Conservation (phyloP, 2,329 filamentous ascomycete species). For the Fusarium proliferatum region DNA sequence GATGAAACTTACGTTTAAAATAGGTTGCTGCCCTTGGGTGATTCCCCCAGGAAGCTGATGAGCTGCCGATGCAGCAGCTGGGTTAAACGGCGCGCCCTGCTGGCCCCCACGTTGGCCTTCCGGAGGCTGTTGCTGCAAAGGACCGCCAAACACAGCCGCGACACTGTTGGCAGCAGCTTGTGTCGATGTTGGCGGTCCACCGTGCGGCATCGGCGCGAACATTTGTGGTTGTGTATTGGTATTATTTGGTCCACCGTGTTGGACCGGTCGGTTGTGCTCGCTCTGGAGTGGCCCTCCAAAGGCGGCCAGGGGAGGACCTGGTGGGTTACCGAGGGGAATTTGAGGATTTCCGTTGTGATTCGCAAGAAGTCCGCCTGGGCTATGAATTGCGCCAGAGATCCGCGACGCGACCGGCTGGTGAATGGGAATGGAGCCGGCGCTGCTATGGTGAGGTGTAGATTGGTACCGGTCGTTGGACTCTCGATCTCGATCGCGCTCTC, state of each 20-base stretch:
- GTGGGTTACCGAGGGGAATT: slow-evolving; percentile 63
- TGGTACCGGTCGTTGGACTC: slow-evolving; percentile 75
- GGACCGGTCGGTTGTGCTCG: slow-evolving; percentile 63
- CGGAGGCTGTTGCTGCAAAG: slow-evolving; percentile 74
- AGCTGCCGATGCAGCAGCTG: slow-evolving; percentile 57
- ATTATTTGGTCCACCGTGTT: slow-evolving; percentile 62
- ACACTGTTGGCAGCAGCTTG: slow-evolving; percentile 70
- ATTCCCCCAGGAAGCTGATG: slow-evolving; percentile 55
- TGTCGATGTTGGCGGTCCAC: slow-evolving; percentile 61
- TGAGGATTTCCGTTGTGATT: slow-evolving; percentile 73
- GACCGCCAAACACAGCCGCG: slow-evolving; percentile 75
- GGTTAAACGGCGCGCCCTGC: slow-evolving; percentile 55
- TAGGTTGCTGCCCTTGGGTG: slow-evolving; percentile 57
- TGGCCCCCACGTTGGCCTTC: slow-evolving; percentile 66
- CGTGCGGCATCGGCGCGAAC: slow-evolving; percentile 66
- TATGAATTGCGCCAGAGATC: slow-evolving; percentile 85
- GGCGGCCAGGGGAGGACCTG: slow-evolving; percentile 58
- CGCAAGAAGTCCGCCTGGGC: slow-evolving; percentile 86
- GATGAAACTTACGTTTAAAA: slow-evolving; percentile 61
- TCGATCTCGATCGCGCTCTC: slow-evolving; percentile 65
- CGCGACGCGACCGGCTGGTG: slow-evolving; percentile 93
- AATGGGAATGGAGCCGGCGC: slow-evolving; percentile 87
- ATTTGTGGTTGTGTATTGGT: slow-evolving; percentile 64
- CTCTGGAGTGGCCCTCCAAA: slow-evolving; percentile 67
- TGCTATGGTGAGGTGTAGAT: slow-evolving; percentile 82